Conservation (phyloP, 495 filamentous ascomycete genomes). For the Physcia stellaris region DNA sequence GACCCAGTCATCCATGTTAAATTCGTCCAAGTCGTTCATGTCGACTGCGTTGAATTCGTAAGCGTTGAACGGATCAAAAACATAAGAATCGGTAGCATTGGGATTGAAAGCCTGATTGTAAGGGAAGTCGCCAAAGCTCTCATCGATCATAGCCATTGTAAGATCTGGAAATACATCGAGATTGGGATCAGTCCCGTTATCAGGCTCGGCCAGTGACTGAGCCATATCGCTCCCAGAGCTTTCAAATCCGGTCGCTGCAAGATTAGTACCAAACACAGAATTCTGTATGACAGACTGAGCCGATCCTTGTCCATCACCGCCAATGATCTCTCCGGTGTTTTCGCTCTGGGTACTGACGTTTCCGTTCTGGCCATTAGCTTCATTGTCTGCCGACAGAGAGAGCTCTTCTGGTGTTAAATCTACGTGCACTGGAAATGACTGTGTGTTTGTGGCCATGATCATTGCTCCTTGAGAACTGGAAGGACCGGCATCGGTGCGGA, state of each 20-base stretch:
- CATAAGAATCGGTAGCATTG: not conserved
- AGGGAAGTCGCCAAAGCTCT: not conserved
- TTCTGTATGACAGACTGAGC: too few species aligned
- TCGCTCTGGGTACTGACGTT: not conserved
- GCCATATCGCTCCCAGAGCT: too few species aligned
- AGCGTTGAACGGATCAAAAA: too few species aligned
- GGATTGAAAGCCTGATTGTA: constrained; percentile 2
- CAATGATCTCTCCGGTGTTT: not conserved
- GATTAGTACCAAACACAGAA: too few species aligned
- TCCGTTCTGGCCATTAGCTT: not conserved
- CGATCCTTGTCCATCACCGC: too few species aligned
- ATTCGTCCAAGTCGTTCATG: not conserved
- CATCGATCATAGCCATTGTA: too few species aligned
- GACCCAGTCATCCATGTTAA: not conserved
- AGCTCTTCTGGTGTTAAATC: not conserved
- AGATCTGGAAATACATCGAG: too few species aligned
- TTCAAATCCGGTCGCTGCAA: too few species aligned
- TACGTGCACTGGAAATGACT: too few species aligned
- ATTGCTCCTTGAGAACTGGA: constrained; percentile 1
- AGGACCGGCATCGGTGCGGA: not conserved
- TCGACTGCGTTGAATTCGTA: too few species aligned
- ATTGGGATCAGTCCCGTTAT: not conserved
- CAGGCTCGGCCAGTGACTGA: not conserved
- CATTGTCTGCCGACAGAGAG: not conserved
- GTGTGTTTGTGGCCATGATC: too few species aligned